Evolutionary conservation across 2,329 filamentous ascomycete genomes (phyloP).

Genomic region (Pseudogymnoascus sp.): DNA sequence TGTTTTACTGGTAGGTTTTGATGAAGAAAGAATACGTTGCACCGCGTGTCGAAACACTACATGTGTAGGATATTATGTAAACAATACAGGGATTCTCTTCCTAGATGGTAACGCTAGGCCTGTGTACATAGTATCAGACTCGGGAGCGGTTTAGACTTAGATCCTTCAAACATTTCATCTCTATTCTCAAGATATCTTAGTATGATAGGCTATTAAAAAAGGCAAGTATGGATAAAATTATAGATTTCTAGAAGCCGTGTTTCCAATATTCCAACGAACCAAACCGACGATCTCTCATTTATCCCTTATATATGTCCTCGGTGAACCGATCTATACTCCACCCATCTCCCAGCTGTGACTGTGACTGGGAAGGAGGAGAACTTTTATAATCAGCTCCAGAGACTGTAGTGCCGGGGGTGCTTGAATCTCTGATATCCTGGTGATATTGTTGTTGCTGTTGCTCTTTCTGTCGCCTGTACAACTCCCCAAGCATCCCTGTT

Average conservation of each 20-base stretch:
- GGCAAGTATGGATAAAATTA: background rate
- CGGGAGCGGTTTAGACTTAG: background rate
- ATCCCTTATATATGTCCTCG: constrained; percentile 3
- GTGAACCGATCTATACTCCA: background rate
- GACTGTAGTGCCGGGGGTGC: background rate
- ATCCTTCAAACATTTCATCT: background rate
- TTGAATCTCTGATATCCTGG: background rate
- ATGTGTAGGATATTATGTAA: background rate
- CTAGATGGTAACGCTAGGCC: background rate
- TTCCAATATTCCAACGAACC: background rate
- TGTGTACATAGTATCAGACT: background rate
- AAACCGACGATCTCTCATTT: background rate
- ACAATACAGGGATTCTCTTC: background rate
- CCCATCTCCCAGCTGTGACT: background rate
- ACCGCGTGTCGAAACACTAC: background rate
- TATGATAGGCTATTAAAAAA: background rate
- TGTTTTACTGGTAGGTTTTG: background rate
- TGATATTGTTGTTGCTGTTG: background rate
- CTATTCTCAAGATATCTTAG: constrained; percentile 3
- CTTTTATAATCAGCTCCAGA: background rate
- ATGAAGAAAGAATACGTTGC: background rate
- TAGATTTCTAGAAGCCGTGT: background rate
- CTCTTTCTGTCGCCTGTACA: background rate
- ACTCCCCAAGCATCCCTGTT: background rate
- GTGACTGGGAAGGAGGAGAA: background rate